Conservation (phyloP, 768 basidiomycete genomes). For the Hemileccinum rubropunctum region DNA sequence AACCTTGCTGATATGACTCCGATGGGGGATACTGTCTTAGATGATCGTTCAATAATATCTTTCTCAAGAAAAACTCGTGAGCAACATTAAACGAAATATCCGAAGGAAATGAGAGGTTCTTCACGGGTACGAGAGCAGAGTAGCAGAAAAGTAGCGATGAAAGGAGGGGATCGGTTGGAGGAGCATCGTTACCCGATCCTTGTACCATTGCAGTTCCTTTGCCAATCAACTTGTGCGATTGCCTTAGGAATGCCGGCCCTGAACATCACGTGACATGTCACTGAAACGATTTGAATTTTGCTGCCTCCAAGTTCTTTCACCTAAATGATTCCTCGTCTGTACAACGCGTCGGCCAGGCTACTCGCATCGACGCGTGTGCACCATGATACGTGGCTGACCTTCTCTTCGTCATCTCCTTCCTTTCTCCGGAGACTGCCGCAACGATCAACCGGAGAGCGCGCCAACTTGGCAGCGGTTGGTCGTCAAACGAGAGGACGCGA, state of each 20-base stretch:
- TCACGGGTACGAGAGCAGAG: slow-evolving; percentile 48
- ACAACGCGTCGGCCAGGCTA: slow-evolving; percentile 10
- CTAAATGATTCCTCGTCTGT: slow-evolving; percentile 24
- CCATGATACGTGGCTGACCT: slow-evolving; percentile 12
- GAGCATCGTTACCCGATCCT: background rate
- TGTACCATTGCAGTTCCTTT: background rate
- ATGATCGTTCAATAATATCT: slow-evolving; percentile 51
- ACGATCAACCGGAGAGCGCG: slow-evolving; percentile 3
- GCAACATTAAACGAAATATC: slow-evolving; percentile 36
- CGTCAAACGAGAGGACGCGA: background rate
- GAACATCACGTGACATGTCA: slow-evolving; percentile 22
- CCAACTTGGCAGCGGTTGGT: background rate
- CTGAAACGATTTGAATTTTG: slow-evolving; percentile 18
- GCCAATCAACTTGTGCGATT: too few species aligned
- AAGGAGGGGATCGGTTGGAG: slow-evolving; percentile 16
- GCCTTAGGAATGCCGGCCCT: slow-evolving; percentile 14
- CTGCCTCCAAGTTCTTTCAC: background rate
- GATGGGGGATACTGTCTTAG: slow-evolving; percentile 63
- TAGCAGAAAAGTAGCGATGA: slow-evolving; percentile 51
- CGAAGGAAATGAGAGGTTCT: slow-evolving; percentile 40
- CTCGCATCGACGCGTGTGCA: slow-evolving; percentile 8
- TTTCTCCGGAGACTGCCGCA: slow-evolving; percentile 12
- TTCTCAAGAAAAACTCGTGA: slow-evolving; percentile 54
- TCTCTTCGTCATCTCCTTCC: slow-evolving; percentile 20
- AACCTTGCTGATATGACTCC: slow-evolving; percentile 53